A percentile compares a stretch with the other conserved stretches of the same genome.
These are phyloP conservation scores for Phoma sp. DNA, from an alignment of 2,329 filamentous ascomycete genomes.

Conservation along the genomic window DNA sequence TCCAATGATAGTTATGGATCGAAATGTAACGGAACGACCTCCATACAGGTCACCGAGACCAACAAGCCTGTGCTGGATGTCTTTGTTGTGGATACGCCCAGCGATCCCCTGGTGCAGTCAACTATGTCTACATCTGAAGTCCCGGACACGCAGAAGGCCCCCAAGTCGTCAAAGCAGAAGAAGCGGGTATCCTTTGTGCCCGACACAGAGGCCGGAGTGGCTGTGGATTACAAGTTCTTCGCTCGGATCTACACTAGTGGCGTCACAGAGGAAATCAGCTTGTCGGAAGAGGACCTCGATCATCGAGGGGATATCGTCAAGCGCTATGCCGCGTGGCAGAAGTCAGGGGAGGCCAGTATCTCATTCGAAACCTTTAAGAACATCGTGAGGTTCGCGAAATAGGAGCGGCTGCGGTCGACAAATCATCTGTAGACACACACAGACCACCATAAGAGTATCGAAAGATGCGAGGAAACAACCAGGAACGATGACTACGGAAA, in stretches of 20 bases:
- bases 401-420: not conserved
- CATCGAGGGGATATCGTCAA: constrained; percentile 10
- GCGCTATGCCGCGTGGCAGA: constrained; percentile 19
- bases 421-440: no score
- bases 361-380: constrained; percentile 19
- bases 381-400: constrained; percentile 6
- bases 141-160: not conserved
- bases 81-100: no score
- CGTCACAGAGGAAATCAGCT: constrained; percentile 9
- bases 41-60: not conserved
- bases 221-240: constrained; percentile 14
- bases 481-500: no score
- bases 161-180: not conserved
- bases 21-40: not conserved
- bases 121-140: not conserved
- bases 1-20: not conserved
- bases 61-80: not conserved
- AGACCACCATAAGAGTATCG: no score
- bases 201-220: not conserved
- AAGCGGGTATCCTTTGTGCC: constrained; percentile 8
- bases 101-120: not conserved
- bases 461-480: no score
- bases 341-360: constrained; percentile 3
- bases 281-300: constrained; percentile 9
- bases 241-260: constrained; percentile 17